Percentiles rank a stretch among this genome's conserved stretches.
phyloP scores from a whole-genome alignment of 371 early-diverging fungal genomes.

The Batkoa obscura region DNA sequence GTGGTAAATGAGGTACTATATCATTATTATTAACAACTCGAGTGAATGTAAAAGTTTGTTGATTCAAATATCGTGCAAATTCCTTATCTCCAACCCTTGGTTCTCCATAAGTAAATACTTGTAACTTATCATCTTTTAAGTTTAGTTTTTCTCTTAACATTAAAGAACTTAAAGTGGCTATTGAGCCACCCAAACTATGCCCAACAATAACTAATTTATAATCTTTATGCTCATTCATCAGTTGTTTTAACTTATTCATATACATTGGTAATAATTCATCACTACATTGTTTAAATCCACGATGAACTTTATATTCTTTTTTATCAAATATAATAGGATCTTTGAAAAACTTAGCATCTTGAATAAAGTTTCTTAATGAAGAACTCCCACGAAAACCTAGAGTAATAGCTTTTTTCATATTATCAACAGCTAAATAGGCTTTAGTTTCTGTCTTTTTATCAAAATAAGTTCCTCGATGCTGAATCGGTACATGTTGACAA shows the following conservation, averaged over 20 bases:
- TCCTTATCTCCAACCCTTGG: neutral
- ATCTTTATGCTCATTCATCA: neutral
- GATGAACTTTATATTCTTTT: neutral
- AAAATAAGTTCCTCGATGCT: neutral
- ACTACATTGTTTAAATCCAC: neutral
- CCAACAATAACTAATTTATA: neutral
- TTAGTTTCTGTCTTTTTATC: neutral
- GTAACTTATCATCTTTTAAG: neutral
- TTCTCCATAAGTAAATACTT: neutral
- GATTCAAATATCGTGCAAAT: neutral
- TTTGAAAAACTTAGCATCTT: neutral
- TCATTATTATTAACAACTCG: neutral
- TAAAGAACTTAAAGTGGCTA: neutral
- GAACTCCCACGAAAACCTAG: neutral
- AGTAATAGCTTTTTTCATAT: neutral
- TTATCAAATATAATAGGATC: neutral
- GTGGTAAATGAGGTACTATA: neutral
- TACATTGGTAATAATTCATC: neutral
- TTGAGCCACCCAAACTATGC: neutral
- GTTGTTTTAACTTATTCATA: neutral
- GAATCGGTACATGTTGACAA: neutral
- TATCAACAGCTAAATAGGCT: neutral
- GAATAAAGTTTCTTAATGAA: neutral
- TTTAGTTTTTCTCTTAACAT: neutral
- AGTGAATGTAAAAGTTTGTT: neutral